A percentile compares a stretch with the other conserved stretches of the same genome.
These are phyloP conservation scores for Phytopythium cucurbitacearum DNA, from an alignment of 352 stramenopile genomes.

Conservation along the genomic window DNA sequence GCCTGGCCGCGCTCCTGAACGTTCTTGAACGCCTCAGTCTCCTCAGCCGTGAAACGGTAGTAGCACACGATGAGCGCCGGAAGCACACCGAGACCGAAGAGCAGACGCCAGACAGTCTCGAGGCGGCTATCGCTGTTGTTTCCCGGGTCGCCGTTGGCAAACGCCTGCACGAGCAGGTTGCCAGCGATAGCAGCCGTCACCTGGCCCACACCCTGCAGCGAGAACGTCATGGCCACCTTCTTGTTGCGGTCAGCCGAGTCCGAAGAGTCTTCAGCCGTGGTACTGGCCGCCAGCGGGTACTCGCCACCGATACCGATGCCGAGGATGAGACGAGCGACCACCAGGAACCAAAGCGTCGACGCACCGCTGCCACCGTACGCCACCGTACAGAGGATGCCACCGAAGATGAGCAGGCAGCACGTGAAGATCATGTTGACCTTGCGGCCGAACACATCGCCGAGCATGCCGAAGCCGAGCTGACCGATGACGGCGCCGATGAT, in stretches of 20 bases:
- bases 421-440: slow-evolving; percentile 66
- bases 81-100: slow-evolving; percentile 46
- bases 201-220: slow-evolving; percentile 50
- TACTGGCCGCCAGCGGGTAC: slow-evolving; percentile 42
- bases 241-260: slow-evolving; percentile 38
- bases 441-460: slow-evolving; percentile 62
- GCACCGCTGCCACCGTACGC: slow-evolving; percentile 36
- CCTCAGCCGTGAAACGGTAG: slow-evolving; percentile 47
- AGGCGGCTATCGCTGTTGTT: slow-evolving; percentile 28
- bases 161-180: slow-evolving; percentile 26
- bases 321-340: slow-evolving; percentile 51
- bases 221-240: slow-evolving; percentile 54
- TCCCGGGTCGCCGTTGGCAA: slow-evolving; percentile 19
- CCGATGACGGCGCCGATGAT: slow-evolving; percentile 57
- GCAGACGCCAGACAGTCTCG: slow-evolving; percentile 50
- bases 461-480: slow-evolving; percentile 52
- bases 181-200: slow-evolving; percentile 26
- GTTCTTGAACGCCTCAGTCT: slow-evolving; percentile 38
- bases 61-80: slow-evolving; percentile 43
- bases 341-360: slow-evolving; percentile 58
- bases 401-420: slow-evolving; percentile 59
- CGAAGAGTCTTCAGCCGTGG: slow-evolving; percentile 53
- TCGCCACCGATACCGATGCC: slow-evolving; percentile 58
- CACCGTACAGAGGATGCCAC: slow-evolving; percentile 51
- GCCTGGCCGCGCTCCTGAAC: slow-evolving; percentile 7